Evolutionary conservation across 495 filamentous ascomycete genomes (phyloP).

Genomic region (Cryomyces antarcticus): DNA sequence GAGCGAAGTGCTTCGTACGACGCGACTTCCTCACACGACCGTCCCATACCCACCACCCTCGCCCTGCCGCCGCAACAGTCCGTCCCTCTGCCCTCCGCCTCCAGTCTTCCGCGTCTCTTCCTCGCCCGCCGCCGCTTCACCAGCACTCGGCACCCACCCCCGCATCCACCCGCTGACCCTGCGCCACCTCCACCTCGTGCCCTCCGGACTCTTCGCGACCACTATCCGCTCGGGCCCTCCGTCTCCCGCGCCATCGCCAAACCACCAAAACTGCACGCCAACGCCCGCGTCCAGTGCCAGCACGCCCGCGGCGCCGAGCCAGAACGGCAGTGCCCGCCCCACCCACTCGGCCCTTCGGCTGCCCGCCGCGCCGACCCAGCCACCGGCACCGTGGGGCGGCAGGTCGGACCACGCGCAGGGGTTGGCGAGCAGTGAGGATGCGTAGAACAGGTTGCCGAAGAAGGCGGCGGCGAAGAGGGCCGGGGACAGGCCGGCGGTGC

Average conservation of each 20-base stretch:
- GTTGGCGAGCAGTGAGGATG: constrained; percentile 41
- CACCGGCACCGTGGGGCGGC: constrained; percentile 40
- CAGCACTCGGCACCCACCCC: constrained; percentile 36
- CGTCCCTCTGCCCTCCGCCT: too few species aligned
- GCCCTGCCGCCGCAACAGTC: too few species aligned
- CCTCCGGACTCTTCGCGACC: constrained; percentile 17
- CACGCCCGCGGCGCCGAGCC: constrained; percentile 51
- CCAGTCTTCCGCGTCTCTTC: too few species aligned
- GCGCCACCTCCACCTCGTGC: constrained; percentile 29
- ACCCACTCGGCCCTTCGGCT: constrained; percentile 38
- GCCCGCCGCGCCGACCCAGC: constrained; percentile 42
- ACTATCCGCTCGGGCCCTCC: constrained; percentile 20
- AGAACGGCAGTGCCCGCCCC: constrained; percentile 40
- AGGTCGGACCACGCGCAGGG: constrained; percentile 45
- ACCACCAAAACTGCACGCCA: constrained; percentile 43
- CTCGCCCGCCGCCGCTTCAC: not conserved
- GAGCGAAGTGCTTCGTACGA: too few species aligned
- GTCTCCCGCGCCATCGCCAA: constrained; percentile 25
- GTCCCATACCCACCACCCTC: too few species aligned
- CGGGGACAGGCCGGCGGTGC: constrained; percentile 49
- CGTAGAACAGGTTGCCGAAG: constrained; percentile 55
- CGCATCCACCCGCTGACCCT: constrained; percentile 47
- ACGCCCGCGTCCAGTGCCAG: constrained; percentile 43
- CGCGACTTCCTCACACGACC: too few species aligned
- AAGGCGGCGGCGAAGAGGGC: constrained; percentile 52